Evolutionary conservation across 108 stramenopile genomes (phyloP), one percentile per base, ranked within the genome.

Genomic region (Aurantiochytrium sp.): DNA sequence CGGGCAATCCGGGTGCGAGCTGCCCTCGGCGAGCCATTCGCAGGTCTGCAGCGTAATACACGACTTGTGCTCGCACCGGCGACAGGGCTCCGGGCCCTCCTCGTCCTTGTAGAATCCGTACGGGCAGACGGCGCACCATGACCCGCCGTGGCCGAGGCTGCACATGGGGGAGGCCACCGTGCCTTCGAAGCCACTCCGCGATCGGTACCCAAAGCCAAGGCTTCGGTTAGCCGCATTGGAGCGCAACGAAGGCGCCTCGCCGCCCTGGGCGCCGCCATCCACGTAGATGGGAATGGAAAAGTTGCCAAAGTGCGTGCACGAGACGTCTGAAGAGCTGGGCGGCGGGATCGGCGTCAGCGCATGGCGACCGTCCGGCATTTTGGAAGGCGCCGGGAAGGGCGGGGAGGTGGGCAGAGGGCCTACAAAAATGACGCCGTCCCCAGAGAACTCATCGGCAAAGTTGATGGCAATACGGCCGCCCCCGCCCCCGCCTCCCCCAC

Each of bases 281-380:
- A 81, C 42, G 3, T 48, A 12, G 73, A 81, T 42, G 12, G 12
- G 42, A 0, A 48, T 48, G 6, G 42, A 27, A 48, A 81, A 81
- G 30, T 81, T 81, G 36, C 73, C 73, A 81, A 48, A 81, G 73
- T 81, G 73, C 39, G 73, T 81, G 32, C 73, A 81, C 8, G 73
- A 41, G 21, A 24, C 19, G 30, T 81, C 73, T 24, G 19, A 27
- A 81, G n/a, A 27, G 45, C 21, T 21, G 36, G 27, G 12, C 6
- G 73, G 21, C n/a, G n/a, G n/a, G n/a, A n/a, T n/a, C n/a, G n/a
- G n/a, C n/a, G n/a, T n/a, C n/a, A n/a, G n/a, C n/a, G n/a, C n/a
- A n/a, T n/a, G n/a, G n/a, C n/a, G n/a, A n/a, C n/a, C n/a, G n/a
- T n/a, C n/a, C n/a, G n/a, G n/a, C n/a, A n/a, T n/a, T n/a, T n/a